Evolutionary conservation across 2,329 filamentous ascomycete species (phyloP), one percentile per base, ranked within the genome.

Genomic region (Hirsutella minnesotensis): DNA sequence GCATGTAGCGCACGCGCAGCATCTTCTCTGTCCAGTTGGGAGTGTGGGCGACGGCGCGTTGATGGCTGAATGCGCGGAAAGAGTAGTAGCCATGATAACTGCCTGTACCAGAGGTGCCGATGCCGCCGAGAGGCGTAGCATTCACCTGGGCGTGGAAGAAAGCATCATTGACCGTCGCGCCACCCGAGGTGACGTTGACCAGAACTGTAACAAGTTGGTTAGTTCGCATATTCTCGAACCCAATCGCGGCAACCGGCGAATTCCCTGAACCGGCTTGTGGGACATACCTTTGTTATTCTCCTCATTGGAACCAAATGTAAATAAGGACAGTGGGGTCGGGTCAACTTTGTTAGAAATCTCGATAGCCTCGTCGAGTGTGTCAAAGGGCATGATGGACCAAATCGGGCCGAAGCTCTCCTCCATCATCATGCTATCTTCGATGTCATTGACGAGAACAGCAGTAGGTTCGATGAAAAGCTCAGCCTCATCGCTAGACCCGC

Each of bases 341-440:
- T 94, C 81, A 39, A 95, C 76, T 43, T 75, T 67, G 60, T 94
- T 90, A 47, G 86, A 86, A 49, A 88, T 77, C 33, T 72, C 72
- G 59, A 96, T 88, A 40, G 89, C 90, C 55, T 94, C 78, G 50
- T 94, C 85, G n/a, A 95, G 70, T 52, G 78, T 73, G 49, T 86
- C 75, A 43, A 87, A 82, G 0, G 87, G 75, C 42, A 94, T 67
- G 48, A 96, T 79, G 49, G 86, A 81, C 51, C 94, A 87, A 46
- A 95, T 72, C n/a, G 92, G 92, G 7, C 90, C 92, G 58, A 98
- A 98, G 37, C 81, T 86, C 67, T 98, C 92, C 49, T 94, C 78
- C 20, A 68, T 66, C 56, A 95, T 75, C 62, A 95, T 77, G 64
- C 95, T 90, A 39, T 89, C 74, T 21, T 64, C 47, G 15, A 75